Evolutionary conservation across 257 asterid species (phyloP).

Genomic region (Voacanga thouarsii): DNA sequence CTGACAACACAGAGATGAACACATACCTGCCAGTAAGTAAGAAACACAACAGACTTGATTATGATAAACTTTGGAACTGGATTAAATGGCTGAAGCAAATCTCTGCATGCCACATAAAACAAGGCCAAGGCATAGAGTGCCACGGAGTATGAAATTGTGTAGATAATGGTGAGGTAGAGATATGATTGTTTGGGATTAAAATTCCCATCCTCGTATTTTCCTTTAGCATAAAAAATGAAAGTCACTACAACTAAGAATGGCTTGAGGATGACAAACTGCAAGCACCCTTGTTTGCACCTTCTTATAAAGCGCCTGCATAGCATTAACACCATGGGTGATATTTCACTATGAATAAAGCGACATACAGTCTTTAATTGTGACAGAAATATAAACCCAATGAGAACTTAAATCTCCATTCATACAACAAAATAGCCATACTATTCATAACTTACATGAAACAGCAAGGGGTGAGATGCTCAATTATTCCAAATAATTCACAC

Average conservation of each 20-base stretch:
- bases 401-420: background rate
- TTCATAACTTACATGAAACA: background rate
- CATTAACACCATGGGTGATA: conserved; percentile 7
- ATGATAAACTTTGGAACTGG: conserved; percentile 97
- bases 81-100: conserved; percentile 92
- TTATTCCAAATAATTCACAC: background rate
- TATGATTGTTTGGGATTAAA: conserved; percentile 82
- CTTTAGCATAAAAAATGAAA: conserved; percentile 78
- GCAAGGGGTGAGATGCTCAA: background rate
- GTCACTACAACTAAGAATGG: conserved; percentile 79
- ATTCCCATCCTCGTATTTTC: conserved; percentile 89
- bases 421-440: conserved; percentile 1
- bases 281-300: conserved; percentile 94
- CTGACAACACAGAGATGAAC: background rate
- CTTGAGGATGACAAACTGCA: conserved; percentile 97
- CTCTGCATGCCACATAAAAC: conserved; percentile 94
- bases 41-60: conserved; percentile 93
- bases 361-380: background rate
- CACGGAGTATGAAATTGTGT: conserved; percentile 84
- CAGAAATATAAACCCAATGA: background rate
- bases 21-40: conserved; percentile 94
- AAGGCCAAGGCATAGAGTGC: conserved; percentile 91
- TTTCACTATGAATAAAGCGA: background rate
- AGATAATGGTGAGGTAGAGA: conserved; percentile 92
- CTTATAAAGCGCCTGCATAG: conserved; percentile 90